Evolutionary conservation across 306 rosid species (phyloP).

Genomic region (Alnus glutinosa): DNA sequence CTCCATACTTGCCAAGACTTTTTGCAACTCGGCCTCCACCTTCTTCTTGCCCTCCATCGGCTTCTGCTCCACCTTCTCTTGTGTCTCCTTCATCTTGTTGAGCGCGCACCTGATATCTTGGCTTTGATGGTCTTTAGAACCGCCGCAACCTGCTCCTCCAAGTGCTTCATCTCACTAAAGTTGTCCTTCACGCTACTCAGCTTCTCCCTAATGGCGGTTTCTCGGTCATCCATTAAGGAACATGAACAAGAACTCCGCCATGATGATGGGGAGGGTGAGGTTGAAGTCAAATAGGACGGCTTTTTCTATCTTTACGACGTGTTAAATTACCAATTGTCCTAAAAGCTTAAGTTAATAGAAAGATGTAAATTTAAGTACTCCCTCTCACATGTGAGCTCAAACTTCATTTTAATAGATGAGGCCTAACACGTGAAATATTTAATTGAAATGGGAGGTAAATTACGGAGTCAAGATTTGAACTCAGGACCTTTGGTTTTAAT

Average conservation of each 20-base stretch:
- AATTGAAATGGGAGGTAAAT: no score
- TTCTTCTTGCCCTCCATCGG: conserved; percentile 74
- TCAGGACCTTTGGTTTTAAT: no score
- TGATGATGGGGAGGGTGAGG: conserved; percentile 81
- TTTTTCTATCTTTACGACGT: conserved; percentile 66
- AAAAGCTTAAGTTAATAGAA: conserved; percentile 24
- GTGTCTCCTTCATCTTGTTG: conserved; percentile 82
- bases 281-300: conserved; percentile 93
- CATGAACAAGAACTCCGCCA: conserved; percentile 73
- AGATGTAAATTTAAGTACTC: no score
- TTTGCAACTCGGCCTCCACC: conserved; percentile 81
- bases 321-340: conserved; percentile 2
- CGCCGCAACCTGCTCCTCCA: conserved; percentile 76
- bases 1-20: conserved; percentile 70
- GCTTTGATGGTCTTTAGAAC: conserved; percentile 76
- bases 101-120: conserved; percentile 83
- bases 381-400: no score
- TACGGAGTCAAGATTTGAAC: no score
- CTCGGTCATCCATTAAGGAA: conserved; percentile 92
- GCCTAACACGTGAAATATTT: no score
- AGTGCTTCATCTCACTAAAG: conserved; percentile 66
- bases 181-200: conserved; percentile 82
- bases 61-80: conserved; percentile 78
- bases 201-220: conserved; percentile 73
- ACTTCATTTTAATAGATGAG: no score